Evolutionary conservation across 495 filamentous ascomycete genomes (phyloP), one percentile per base, ranked within the genome.

Genomic region (Penicillium nucicola): DNA sequence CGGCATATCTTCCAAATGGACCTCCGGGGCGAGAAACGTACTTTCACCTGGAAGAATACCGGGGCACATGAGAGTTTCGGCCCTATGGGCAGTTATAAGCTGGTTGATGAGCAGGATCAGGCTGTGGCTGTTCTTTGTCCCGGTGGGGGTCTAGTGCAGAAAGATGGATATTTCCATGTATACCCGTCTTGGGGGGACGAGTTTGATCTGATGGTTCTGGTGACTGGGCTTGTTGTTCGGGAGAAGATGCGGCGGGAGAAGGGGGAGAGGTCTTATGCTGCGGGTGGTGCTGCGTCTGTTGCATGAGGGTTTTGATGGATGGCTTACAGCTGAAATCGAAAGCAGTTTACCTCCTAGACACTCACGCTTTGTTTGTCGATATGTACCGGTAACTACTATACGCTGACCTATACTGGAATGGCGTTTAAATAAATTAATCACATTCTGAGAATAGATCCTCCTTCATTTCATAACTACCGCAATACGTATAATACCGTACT

Each of bases 11-110:
- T 48, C 23, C 13, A 39, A 14, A 18, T 48, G 34, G 35, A 38
- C n/a, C 8, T 48, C 15, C 22, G 40, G 7, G 13, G 34, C 20
- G 34, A 48, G 17, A 39, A 15, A 3, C 33, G 45, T 0, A 48
- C 34, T 12, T 39, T 48, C 17, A 17, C 45, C n/a, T 48, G 45
- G 45, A 48, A 48, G 25, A 13, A 40, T 11, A 48, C 45, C 4
- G 34, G 7, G 4, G n/a, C 28, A 7, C 28, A 38, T 17, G 45
- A 48, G 13, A 48, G 45, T 19, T 48, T 39, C 5, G 45, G 45
- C 1, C 45, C 45, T 2, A 31, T 20, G 9, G 35, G 20, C 4
- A 48, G 45, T n/a, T 20, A 38, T 28, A 48, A 48, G 20, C 20
- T 48, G 7, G 36, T 40, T 4, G 34, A 48, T 20, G 45, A 48